Percentiles rank a stretch among this genome's conserved stretches.
These are phyloP conservation scores for Endotrypanum monterogeii DNA, from an alignment of 208 protist genomes.

Conservation along the genomic window DNA sequence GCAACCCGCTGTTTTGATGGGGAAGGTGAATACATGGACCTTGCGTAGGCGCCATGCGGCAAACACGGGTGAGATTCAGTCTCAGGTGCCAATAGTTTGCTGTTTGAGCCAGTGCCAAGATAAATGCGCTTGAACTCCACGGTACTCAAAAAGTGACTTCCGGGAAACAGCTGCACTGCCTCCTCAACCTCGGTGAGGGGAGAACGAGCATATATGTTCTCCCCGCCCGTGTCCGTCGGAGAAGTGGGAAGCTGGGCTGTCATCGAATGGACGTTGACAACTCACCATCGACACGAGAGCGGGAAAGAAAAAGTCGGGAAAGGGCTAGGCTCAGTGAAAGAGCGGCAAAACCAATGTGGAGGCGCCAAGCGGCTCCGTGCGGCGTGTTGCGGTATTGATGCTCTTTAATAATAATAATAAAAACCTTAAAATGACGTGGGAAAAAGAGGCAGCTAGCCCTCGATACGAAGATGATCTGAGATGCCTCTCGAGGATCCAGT, in stretches of 20 bases:
- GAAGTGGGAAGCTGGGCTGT: background rate
- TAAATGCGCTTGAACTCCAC: slow-evolving; percentile 55
- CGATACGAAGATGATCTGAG: too few species aligned
- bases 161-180: slow-evolving; percentile 1
- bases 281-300: background rate
- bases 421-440: too few species aligned
- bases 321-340: background rate
- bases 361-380: too few species aligned
- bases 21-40: too few species aligned
- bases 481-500: too few species aligned
- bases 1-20: background rate
- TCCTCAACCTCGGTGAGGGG: slow-evolving; percentile 23
- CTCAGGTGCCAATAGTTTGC: background rate
- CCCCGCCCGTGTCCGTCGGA: background rate
- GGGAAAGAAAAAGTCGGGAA: background rate
- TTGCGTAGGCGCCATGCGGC: background rate
- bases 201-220: slow-evolving; percentile 28
- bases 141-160: slow-evolving; percentile 45
- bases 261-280: background rate
- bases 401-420: too few species aligned
- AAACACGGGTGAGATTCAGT: background rate
- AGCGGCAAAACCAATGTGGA: too few species aligned
- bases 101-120: slow-evolving; percentile 16
- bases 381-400: too few species aligned
- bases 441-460: too few species aligned